Conservation (phyloP, 768 basidiomycete genomes). For the Russula griseocarnosa region DNA sequence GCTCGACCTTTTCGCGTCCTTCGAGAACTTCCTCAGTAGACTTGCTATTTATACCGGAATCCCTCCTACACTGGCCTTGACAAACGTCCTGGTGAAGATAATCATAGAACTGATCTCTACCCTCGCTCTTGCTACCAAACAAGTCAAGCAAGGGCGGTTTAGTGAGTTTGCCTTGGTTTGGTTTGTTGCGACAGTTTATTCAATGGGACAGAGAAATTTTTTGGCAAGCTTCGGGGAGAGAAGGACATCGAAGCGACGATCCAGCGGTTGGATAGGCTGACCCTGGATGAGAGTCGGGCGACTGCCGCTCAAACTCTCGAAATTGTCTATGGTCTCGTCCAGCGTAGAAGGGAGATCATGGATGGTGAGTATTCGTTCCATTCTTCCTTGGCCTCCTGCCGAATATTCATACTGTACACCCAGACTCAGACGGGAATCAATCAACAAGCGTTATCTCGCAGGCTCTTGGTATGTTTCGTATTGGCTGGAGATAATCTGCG, state of each 20-base stretch:
- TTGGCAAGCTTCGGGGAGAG: neutral
- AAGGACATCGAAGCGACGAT: neutral
- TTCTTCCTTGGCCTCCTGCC: neutral
- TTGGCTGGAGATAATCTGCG: neutral
- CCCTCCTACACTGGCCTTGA: neutral
- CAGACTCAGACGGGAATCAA: neutral
- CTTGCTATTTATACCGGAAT: neutral
- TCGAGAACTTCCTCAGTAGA: conserved; percentile 6
- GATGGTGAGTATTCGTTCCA: neutral
- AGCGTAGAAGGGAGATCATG: no score
- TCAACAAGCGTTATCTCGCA: neutral
- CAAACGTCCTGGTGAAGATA: neutral
- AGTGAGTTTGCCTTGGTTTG: neutral
- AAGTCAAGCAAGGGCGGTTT: conserved; percentile 1
- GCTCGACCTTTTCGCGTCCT: neutral
- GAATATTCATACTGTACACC: no score
- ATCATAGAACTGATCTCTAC: conserved; percentile 1
- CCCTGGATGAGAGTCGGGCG: neutral
- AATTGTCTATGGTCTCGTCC: neutral
- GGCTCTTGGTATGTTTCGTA: neutral
- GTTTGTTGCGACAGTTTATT: neutral
- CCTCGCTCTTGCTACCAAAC: conserved; percentile 2
- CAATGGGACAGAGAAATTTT: neutral
- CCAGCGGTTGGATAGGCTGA: neutral
- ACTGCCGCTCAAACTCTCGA: neutral